These are phyloP conservation scores for Suillus weaverae DNA, from an alignment of 768 basidiomycete species.

Conservation along the genomic window DNA sequence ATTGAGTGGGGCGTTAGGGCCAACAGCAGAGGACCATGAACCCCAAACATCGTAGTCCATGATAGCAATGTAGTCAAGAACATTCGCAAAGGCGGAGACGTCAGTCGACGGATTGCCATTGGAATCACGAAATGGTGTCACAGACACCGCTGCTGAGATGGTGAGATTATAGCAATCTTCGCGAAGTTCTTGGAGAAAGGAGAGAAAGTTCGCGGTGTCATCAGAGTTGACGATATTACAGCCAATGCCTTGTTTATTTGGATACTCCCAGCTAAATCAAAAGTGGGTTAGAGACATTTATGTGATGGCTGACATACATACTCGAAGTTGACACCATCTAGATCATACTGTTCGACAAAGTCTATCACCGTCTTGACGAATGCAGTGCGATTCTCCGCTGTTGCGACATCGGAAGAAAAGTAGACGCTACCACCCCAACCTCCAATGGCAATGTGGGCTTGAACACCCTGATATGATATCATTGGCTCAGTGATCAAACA, in stretches of 20 bases:
- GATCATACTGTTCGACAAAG: conserved; percentile 46
- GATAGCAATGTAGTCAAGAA: conserved; percentile 74
- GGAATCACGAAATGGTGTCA: conserved; percentile 62
- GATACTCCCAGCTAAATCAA: conserved; percentile 78
- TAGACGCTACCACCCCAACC: conserved; percentile 67
- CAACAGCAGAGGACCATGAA: conserved; percentile 53
- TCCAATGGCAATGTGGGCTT: conserved; percentile 60
- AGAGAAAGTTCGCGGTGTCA: conserved; percentile 79
- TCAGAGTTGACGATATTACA: conserved; percentile 63
- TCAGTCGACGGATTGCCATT: conserved; percentile 57
- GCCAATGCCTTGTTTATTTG: conserved; percentile 60
- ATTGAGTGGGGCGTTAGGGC: conserved; percentile 82
- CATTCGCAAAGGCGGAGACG: conserved; percentile 63
- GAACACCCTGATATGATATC: conserved; percentile 45
- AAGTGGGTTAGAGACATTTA: neutral
- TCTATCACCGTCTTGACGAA: conserved; percentile 55
- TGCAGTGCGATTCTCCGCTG: conserved; percentile 51
- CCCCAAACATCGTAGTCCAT: conserved; percentile 75
- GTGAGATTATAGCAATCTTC: conserved; percentile 46
- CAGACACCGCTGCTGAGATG: conserved; percentile 70
- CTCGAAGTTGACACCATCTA: conserved; percentile 72
- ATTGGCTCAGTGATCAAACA: neutral
- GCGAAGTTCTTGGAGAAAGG: conserved; percentile 74
- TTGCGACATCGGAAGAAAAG: conserved; percentile 60
- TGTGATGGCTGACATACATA: conserved; percentile 29